Percentiles rank a stretch among this genome's conserved stretches.
Evolutionary conservation across 805 yeast genomes (phyloP).

Genomic region (Maudiozyma barnettii): DNA sequence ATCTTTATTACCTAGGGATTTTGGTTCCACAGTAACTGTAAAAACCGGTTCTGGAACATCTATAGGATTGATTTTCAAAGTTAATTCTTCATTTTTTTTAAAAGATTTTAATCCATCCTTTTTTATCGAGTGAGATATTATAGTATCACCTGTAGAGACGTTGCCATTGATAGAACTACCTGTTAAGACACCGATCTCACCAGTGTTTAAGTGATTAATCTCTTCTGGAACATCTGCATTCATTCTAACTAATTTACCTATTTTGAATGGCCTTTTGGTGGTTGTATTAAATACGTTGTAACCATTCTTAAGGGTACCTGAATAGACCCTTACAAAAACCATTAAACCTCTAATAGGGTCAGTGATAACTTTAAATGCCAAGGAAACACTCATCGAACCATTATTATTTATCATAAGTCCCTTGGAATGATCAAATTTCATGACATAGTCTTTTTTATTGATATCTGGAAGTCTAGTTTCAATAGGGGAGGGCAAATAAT

Average conservation of each 20-base stretch:
- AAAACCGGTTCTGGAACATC: constrained; percentile 88
- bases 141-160: constrained; percentile 83
- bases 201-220: constrained; percentile 51
- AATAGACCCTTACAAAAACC: constrained; percentile 77
- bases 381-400: constrained; percentile 57
- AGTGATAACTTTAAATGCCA: constrained; percentile 86
- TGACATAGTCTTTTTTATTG: constrained; percentile 20
- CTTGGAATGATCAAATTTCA: constrained; percentile 30
- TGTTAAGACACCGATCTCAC: constrained; percentile 74
- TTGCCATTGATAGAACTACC: constrained; percentile 39
- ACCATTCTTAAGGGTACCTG: constrained; percentile 62
- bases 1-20: constrained; percentile 69
- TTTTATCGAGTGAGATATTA: constrained; percentile 51
- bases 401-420: constrained; percentile 49
- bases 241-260: constrained; percentile 67
- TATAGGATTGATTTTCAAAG: constrained; percentile 60
- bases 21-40: constrained; percentile 75
- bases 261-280: constrained; percentile 54
- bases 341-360: constrained; percentile 76
- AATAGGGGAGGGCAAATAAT: constrained; percentile 73
- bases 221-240: constrained; percentile 82
- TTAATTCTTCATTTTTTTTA: constrained; percentile 28
- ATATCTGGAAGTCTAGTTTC: constrained; percentile 54
- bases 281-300: constrained; percentile 58
- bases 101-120: constrained; percentile 42